Evolutionary conservation across 495 filamentous ascomycete genomes (phyloP).

Genomic region (Aspergillus sclerotioniger): DNA sequence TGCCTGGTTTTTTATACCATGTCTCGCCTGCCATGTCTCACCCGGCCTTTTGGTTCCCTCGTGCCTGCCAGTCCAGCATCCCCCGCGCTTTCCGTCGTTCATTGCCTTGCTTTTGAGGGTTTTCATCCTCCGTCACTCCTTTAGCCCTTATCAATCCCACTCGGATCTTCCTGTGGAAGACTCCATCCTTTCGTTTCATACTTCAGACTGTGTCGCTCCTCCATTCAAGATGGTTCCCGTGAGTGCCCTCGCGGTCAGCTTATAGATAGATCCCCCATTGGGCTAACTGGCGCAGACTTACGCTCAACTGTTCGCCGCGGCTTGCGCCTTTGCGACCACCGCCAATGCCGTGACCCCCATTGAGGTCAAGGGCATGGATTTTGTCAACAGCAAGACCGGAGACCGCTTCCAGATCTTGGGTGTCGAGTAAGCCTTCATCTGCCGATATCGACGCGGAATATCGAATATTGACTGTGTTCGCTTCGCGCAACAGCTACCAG

Average conservation of each 20-base stretch:
- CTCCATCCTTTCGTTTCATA: slow-evolving; percentile 11
- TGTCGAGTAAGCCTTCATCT: slow-evolving; percentile 57
- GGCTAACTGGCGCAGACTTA: slow-evolving; percentile 24
- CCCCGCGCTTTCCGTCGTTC: background rate
- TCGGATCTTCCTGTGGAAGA: slow-evolving; percentile 18
- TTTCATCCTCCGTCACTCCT: slow-evolving; percentile 5
- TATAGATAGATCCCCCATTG: slow-evolving; percentile 1
- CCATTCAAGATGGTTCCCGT: slow-evolving; percentile 15
- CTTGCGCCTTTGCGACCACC: slow-evolving; percentile 46
- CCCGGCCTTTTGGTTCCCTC: background rate
- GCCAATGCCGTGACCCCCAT: slow-evolving; percentile 70
- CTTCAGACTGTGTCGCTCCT: background rate
- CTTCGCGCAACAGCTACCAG: slow-evolving; percentile 62
- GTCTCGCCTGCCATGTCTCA: background rate
- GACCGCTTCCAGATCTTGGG: slow-evolving; percentile 87
- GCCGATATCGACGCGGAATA: slow-evolving; percentile 9
- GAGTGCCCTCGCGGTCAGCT: slow-evolving; percentile 3
- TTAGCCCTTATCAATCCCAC: background rate
- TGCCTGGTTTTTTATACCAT: background rate
- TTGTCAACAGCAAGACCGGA: slow-evolving; percentile 75
- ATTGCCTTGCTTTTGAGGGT: background rate
- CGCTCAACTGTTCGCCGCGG: slow-evolving; percentile 38
- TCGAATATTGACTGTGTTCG: slow-evolving; percentile 21
- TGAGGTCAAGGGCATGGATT: slow-evolving; percentile 71
- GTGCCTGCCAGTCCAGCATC: background rate